phyloP scores from a whole-genome alignment of 352 stramenopile genomes.

The Globisporangium solare region DNA sequence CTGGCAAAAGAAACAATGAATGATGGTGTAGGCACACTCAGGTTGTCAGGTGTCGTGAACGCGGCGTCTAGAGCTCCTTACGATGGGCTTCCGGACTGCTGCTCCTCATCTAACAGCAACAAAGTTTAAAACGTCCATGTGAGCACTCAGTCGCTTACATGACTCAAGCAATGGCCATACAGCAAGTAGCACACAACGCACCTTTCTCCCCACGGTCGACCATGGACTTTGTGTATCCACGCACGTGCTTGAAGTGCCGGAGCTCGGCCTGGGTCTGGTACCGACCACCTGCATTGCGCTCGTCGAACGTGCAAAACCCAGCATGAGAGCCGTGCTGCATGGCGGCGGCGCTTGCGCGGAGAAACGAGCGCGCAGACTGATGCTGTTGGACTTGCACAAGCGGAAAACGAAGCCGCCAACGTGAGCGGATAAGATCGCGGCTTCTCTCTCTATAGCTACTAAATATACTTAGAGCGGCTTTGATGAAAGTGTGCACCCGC shows the following conservation, averaged over 20 bases:
- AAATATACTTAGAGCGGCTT: too few relatives aligned
- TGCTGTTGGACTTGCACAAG: neutral
- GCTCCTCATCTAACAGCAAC: slow-evolving; percentile 27
- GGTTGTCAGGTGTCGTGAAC: neutral
- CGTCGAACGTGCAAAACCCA: slow-evolving; percentile 72
- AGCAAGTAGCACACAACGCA: slow-evolving; percentile 9
- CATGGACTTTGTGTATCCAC: slow-evolving; percentile 38
- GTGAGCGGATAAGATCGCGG: too few relatives aligned
- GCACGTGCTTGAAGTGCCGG: slow-evolving; percentile 71
- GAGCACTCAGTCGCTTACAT: too few relatives aligned
- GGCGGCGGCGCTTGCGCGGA: neutral
- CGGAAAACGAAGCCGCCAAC: too few relatives aligned
- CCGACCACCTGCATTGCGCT: slow-evolving; percentile 69
- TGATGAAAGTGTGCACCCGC: too few relatives aligned
- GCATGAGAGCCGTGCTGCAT: slow-evolving; percentile 63
- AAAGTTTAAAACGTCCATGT: neutral
- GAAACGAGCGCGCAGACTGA: neutral
- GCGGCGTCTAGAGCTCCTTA: slow-evolving; percentile 14
- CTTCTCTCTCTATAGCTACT: too few relatives aligned
- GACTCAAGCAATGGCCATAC: neutral
- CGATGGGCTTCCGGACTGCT: slow-evolving; percentile 38
- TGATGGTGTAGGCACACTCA: slow-evolving; percentile 7
- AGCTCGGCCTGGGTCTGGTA: slow-evolving; percentile 75
- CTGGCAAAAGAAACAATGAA: slow-evolving; percentile 13
- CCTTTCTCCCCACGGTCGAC: slow-evolving; percentile 57